A percentile compares a stretch with the other conserved stretches of the same genome.
Evolutionary conservation across 257 asterid genomes (phyloP).

Genomic region (Jacaranda copaia): DNA sequence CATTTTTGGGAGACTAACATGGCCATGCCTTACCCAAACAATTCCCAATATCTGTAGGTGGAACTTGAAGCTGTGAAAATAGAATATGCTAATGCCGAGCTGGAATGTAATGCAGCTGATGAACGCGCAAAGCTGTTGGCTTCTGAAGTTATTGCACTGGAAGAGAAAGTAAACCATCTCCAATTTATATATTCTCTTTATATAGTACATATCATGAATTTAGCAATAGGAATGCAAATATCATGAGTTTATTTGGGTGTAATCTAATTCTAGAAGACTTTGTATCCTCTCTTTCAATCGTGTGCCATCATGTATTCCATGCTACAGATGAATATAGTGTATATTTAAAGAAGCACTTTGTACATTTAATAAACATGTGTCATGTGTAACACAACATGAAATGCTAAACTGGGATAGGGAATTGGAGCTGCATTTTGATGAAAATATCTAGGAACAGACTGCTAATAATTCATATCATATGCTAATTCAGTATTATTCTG

Average conservation of each 20-base stretch:
- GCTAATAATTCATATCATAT: not conserved
- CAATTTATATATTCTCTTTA: conserved; percentile 19
- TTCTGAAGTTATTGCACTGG: conserved; percentile 96
- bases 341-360: not conserved
- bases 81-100: conserved; percentile 78
- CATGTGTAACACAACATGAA: not conserved
- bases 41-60: conserved; percentile 55
- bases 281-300: not conserved
- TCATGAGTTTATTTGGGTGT: conserved; percentile 23
- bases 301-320: not conserved
- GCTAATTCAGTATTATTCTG: conserved; percentile 10
- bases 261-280: conserved; percentile 3
- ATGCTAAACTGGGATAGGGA: conserved; percentile 13
- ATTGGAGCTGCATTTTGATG: not conserved
- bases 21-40: conserved; percentile 14
- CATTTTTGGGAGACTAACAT: conserved; percentile 8
- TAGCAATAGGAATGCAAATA: conserved; percentile 17
- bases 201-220: not conserved
- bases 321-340: conserved; percentile 15
- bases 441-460: conserved; percentile 5
- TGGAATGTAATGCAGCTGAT: conserved; percentile 98
- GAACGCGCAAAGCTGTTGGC: conserved; percentile 94
- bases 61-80: conserved; percentile 81
- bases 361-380: not conserved
- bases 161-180: conserved; percentile 79